phyloP scores from a whole-genome alignment of 2,329 filamentous ascomycete species.

The Pyrenochaeta sp. region DNA sequence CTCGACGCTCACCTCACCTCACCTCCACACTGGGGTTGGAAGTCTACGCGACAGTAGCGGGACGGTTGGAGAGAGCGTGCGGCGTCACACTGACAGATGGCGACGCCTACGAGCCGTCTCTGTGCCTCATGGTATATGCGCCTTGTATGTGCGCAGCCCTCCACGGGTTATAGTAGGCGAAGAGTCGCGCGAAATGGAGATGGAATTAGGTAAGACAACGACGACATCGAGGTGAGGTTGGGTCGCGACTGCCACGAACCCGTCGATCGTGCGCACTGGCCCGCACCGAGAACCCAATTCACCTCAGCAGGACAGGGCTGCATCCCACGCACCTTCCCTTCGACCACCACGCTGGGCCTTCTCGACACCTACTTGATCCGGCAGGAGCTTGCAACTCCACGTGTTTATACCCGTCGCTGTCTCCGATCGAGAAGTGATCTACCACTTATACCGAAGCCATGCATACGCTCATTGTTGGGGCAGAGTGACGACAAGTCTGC shows the following conservation, averaged over 20 bases:
- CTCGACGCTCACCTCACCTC: constrained; percentile 3
- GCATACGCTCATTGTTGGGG: background rate
- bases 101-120: background rate
- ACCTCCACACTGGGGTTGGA: constrained; percentile 10
- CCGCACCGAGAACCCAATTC: constrained; percentile 13
- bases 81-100: constrained; percentile 5
- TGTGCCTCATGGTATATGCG: background rate
- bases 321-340: constrained; percentile 16
- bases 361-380: constrained; percentile 28
- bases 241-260: background rate
- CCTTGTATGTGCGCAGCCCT: background rate
- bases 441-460: background rate
- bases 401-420: constrained; percentile 5
- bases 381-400: constrained; percentile 20
- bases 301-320: constrained; percentile 2
- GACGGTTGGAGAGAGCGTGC: constrained; percentile 1
- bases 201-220: background rate
- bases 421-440: constrained; percentile 12
- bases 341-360: constrained; percentile 25
- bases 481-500: background rate
- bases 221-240: constrained; percentile 3
- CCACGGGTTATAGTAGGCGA: background rate
- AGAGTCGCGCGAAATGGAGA: background rate
- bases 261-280: constrained; percentile 9
- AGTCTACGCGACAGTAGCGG: constrained; percentile 9